Conservation (phyloP, 768 basidiomycete species). For the Guyanaporus albipodus region DNA sequence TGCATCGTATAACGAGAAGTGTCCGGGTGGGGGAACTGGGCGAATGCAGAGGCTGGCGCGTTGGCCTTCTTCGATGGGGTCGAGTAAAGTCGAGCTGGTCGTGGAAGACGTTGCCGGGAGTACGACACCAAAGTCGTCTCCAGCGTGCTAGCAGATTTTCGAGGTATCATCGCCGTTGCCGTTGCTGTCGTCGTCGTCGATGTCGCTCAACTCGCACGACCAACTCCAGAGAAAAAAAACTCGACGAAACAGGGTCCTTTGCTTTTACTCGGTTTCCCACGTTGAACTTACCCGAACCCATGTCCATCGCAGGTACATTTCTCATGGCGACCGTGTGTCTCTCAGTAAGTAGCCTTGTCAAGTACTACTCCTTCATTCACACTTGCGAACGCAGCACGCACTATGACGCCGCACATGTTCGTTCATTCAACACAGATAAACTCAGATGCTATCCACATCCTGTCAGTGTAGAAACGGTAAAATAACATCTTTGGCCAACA, state of each 20-base stretch:
- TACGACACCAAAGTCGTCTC: conserved; percentile 51
- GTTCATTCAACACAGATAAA: too few species aligned
- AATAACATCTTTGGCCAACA: too few species aligned
- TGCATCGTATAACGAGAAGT: conserved; percentile 36
- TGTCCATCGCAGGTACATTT: too few species aligned
- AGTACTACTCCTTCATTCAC: too few species aligned
- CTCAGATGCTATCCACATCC: too few species aligned
- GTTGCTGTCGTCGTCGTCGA: conserved; percentile 6
- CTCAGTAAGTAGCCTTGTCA: too few species aligned
- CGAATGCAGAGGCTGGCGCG: conserved; percentile 51
- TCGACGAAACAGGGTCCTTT: not conserved
- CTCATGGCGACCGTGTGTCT: too few species aligned
- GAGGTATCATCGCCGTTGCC: conserved; percentile 28
- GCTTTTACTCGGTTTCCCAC: not conserved
- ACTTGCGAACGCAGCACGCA: too few species aligned
- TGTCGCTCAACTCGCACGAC: conserved; percentile 18
- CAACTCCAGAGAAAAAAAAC: conserved; percentile 5
- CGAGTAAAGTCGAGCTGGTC: conserved; percentile 68
- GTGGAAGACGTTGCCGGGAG: conserved; percentile 61
- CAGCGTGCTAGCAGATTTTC: conserved; percentile 23
- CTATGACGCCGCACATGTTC: too few species aligned
- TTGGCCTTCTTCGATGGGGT: conserved; percentile 53
- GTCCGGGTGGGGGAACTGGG: conserved; percentile 34
- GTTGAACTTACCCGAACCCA: too few species aligned
- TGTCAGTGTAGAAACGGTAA: too few species aligned